Evolutionary conservation across 257 asterid genomes (phyloP), one percentile per base, ranked within the genome.

Genomic region (Solanum clarkiae): DNA sequence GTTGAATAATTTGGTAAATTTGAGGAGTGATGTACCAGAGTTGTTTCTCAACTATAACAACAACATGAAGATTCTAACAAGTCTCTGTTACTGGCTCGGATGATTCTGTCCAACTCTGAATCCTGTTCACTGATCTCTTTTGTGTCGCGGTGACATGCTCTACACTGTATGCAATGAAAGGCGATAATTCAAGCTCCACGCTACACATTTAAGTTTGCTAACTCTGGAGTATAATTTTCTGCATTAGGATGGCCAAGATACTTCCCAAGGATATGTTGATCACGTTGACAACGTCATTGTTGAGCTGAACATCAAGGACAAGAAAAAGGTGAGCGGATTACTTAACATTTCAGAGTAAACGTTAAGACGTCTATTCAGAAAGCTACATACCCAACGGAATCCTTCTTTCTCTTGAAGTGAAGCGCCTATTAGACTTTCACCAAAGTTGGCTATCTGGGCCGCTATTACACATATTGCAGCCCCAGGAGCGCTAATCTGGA

Each of bases 351-450:
- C 45, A 17, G 47, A 69, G 45, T 18, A 69, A 51, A 69, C 2
- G 40, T 47, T 40, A 18, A 70, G 81, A 54, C 32, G 40, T 13
- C 45, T 16, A 40, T 36, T 69, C 75, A 53, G 24, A 57, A 54
- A 29, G 60, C 44, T 47, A 87, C 91, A 42, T 83, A 92, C 94
- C 94, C 94, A 92, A 84, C 55, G 75, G 80, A 90, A 92, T 72
- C 93, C 94, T 89, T 90, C 90, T 85, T 88, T 90, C 81, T 90
- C 94, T 80, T 92, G 94, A 68, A 90, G 83, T 22, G 87, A 87
- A 85, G 99, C 99, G 51, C 99, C 99, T 22, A 97, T 95, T 57
- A 97, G 81, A 87, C 98, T 97, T 89, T 97, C 99, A 40, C 98
- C 98, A 72, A 97, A 84, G 88, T 97, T 97, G n/a, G 99, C 99